Evolutionary conservation across 352 stramenopile species (phyloP), one percentile per base, ranked within the genome.

Genomic region (Bremia lactucae): DNA sequence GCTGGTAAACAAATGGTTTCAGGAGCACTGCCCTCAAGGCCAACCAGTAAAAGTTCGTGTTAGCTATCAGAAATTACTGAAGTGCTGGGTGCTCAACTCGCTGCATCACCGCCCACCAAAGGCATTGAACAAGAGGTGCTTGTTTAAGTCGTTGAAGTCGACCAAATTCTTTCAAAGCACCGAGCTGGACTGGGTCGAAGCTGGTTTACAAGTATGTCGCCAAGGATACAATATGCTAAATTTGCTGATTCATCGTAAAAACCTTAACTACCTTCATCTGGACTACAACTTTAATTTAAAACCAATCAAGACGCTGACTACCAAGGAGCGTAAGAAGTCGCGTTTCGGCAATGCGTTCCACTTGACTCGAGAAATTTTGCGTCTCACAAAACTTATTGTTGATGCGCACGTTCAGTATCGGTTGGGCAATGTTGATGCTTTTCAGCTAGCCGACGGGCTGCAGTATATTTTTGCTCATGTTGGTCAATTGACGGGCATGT

Each of bases 231-330:
- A 99, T 65, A 98, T 99, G 87, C 77, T 99, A 21, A 99, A 99
- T 61, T 62, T 99, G 40, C 65, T 99, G 19, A 99, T 99, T 53
- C 96, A 99, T 56, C 83, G 96, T 36, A 99, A 99, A 65, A 97
- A 98, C 57, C 67, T 99, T 11, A 98, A 99, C 60, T 99, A 99
- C 62, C 69, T 99, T 24, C 96, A 99, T 71, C 77, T 99, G 52
- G 97, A 99, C 65, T 99, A 99, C 84, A 99, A 99, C 62, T 99
- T 99, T 62, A 99, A 99, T 70, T 63, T 99, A n/a, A 99, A 99
- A 68, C 97, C 97, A 3, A 98, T 97, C 68, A 99, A 99, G 78
- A 99, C 96, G 22, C 71, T 99, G 42, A 99, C 97, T 8, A 99
- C 97, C 2, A 99, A 99, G 67, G 97, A 99, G 59, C 77, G 97